Base-by-base conservation (phyloP, 257 asterid genomes). In the Jaltomata sinuosa region DNA sequence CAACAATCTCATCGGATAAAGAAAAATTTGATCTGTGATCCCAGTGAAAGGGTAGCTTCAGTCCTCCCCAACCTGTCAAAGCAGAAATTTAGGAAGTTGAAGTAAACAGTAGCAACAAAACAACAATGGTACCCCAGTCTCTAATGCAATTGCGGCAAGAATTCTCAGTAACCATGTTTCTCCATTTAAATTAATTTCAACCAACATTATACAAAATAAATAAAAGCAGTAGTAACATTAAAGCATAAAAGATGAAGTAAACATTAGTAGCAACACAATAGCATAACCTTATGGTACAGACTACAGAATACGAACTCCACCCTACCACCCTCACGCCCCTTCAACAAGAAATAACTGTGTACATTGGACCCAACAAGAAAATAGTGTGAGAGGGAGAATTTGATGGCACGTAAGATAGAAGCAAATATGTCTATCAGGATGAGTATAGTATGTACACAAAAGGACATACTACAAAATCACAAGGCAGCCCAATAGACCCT, bases 21-120 rank as follows among this genome's bases (percentile, higher is more conserved):
- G 62, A 64, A 81, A 45, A 45, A 11, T 0, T 34, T 11, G 22
- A 52, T 19, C 6, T 57, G 64, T 27, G 22, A 78, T 82, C 82
- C 61, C 57, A 47, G 79, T 59, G 80, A 50, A 45, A 18, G 69
- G 82, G 84, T 42, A 22, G 71, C 77, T 84, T 87, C 87, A 89
- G 65, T 89, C 89, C 31, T 87, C 90, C 34, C 22, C 90, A 40
- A 53, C 92, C 94, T 91, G 91, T 90, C 85, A 34, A 52, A 54
- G 49, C 84, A 14, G 55, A 27, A 79, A 71, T 50, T 3, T 31
- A 11, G 42, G 12, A 76, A 76, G 62, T 9, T 27, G 27, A 74
- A 47, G 62, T 76, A 27, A 27, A 27, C 18, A 76, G 38, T 1
- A 47, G 16, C 1, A 27, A 45, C 42, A 76, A 68, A 52, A 68